Percentiles rank a stretch among this genome's conserved stretches.
Evolutionary conservation across 2,329 filamentous ascomycete species (phyloP).

Genomic region (Trichophyton rubrum): DNA sequence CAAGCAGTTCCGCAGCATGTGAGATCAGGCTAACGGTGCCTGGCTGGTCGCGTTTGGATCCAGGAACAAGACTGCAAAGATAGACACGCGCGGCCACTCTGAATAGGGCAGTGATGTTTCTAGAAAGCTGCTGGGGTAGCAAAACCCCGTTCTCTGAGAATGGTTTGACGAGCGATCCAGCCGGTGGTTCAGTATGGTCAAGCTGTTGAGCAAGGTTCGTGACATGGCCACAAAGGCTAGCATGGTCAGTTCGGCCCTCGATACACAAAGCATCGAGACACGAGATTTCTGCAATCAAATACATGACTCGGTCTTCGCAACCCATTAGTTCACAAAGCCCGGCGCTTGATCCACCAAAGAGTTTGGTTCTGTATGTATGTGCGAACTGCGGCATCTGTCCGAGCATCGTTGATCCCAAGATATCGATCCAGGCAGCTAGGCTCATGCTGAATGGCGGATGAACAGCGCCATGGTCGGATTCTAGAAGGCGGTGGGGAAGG

Average conservation of each 20-base stretch:
- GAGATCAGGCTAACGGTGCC: slow-evolving; percentile 66
- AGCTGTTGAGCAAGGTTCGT: slow-evolving; percentile 79
- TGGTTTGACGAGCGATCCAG: slow-evolving; percentile 48
- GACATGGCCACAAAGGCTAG: slow-evolving; percentile 78
- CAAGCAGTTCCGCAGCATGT: slow-evolving; percentile 62
- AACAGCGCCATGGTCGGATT: slow-evolving; percentile 45
- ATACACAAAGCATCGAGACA: slow-evolving; percentile 83
- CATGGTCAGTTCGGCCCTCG: slow-evolving; percentile 65
- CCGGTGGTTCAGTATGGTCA: slow-evolving; percentile 59
- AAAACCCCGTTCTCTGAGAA: slow-evolving; percentile 56
- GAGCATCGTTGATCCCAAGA: slow-evolving; percentile 84
- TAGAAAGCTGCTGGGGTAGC: slow-evolving; percentile 68
- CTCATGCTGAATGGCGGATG: slow-evolving; percentile 91
- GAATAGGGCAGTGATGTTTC: slow-evolving; percentile 84
- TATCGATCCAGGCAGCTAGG: slow-evolving; percentile 80
- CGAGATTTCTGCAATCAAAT: slow-evolving; percentile 91
- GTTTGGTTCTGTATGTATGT: slow-evolving; percentile 90
- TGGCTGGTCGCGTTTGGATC: slow-evolving; percentile 62
- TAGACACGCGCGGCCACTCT: slow-evolving; percentile 88
- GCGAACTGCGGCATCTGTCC: slow-evolving; percentile 78
- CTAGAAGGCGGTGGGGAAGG: slow-evolving; percentile 55
- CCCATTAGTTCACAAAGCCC: slow-evolving; percentile 92
- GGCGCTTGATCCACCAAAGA: slow-evolving; percentile 52
- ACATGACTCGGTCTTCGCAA: slow-evolving; percentile 95
- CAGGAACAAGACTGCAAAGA: slow-evolving; percentile 87